Base-by-base conservation (phyloP, 2,329 filamentous ascomycete genomes). In the Aureobasidium sp. region DNA sequence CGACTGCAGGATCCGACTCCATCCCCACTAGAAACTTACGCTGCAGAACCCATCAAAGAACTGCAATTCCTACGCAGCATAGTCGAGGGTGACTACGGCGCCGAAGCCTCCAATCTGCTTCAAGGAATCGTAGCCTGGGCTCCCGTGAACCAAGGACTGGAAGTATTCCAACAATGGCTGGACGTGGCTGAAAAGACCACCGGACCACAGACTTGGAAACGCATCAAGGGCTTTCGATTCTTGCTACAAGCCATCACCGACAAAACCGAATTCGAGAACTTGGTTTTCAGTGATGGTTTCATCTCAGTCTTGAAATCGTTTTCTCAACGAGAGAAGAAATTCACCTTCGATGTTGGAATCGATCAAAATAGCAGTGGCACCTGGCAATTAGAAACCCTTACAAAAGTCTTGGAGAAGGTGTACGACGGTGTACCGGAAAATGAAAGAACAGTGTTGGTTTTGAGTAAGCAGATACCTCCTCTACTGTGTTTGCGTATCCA, bases 111-210 rank as follows among this genome's bases (percentile, higher is more conserved):
- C 15, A 71, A 76, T 29, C 75, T 86, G 25, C 85, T 90, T 67
- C 77, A 86, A 2, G 92, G 83, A 0, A 83, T 91, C 65, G 81
- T 97, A 3, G 86, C 90, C 1, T 97, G 90, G 90, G 91, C 91
- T n/a, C 92, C 92, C 0, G 71, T 97, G 53, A 83, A 88, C 10
- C 83, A 85, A 45, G 85, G 89, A 0, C 71, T 81, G 0, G 77
- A 73, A 6, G 80, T 79, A 0, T 74, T 97, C 70, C 76, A 82
- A 64, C 73, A 75, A 65, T 97, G 95, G 72, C 77, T 96, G 6
- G 74, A 73, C 0, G 70, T 79, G 16, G 89, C 85, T 3, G 77
- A 85, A 70, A 76, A 83, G 64, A 77, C 77, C 59, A 86, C 87
- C 0, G 89, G 87, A 1, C 77, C 80, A 45, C 70, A 72, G 49